Conservation (phyloP, 208 protist species). For the Strigomonas culicis region DNA sequence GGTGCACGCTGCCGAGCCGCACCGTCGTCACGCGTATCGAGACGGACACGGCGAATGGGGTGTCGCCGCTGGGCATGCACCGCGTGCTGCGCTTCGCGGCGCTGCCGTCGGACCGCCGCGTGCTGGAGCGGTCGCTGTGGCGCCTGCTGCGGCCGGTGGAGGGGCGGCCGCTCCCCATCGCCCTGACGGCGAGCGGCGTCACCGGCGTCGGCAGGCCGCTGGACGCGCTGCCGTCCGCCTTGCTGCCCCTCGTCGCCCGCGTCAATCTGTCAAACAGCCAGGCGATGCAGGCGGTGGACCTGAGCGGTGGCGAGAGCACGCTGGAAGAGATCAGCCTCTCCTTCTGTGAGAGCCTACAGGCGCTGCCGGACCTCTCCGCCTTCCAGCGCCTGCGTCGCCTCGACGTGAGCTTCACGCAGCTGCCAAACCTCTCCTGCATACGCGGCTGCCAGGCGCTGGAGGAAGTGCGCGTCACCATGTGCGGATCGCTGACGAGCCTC, state of each 20-base stretch:
- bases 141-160: neutral
- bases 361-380: conserved; percentile 17
- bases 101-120: too few species aligned
- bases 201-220: neutral
- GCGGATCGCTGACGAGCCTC: neutral
- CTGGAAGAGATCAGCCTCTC: conserved; percentile 2
- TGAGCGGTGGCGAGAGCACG: neutral
- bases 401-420: neutral
- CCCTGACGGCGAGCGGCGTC: neutral
- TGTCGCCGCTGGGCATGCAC: too few species aligned
- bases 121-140: neutral
- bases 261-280: neutral
- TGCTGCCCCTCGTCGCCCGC: neutral
- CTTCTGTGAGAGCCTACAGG: neutral
- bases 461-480: conserved; percentile 2
- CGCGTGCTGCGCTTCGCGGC: too few species aligned
- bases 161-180: neutral
- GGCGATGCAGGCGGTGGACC: neutral
- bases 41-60: too few species aligned
- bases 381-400: neutral
- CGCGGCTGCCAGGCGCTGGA: neutral
- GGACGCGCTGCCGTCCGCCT: neutral
- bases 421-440: neutral
- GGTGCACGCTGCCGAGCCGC: too few species aligned
- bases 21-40: too few species aligned